Percentiles rank a stretch among this genome's conserved stretches.
These are phyloP conservation scores for Agrocybe pediades DNA, from an alignment of 768 basidiomycete species.

Conservation along the genomic window DNA sequence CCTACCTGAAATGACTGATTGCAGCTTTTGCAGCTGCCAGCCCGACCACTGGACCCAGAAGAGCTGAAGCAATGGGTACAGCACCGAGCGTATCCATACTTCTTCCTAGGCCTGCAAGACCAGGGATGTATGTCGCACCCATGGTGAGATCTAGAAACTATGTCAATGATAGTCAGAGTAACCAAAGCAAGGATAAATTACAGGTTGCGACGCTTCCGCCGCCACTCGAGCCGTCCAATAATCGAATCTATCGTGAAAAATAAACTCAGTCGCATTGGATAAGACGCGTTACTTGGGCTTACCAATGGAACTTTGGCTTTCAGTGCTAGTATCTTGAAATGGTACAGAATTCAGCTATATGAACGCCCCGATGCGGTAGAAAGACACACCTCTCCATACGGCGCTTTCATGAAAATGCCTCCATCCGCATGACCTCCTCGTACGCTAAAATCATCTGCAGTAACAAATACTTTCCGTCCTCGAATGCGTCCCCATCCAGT, in stretches of 20 bases:
- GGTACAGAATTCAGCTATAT: background rate
- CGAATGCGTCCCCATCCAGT: conserved; percentile 37
- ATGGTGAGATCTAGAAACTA: conserved; percentile 31
- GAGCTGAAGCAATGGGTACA: conserved; percentile 38
- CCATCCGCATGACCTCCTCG: conserved; percentile 45
- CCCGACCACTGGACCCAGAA: conserved; percentile 42
- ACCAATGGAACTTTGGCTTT: conserved; percentile 38
- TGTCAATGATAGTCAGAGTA: background rate
- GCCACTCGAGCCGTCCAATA: conserved; percentile 43
- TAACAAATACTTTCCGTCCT: conserved; percentile 37
- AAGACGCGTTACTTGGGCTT: conserved; percentile 1
- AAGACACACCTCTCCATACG: conserved; percentile 37
- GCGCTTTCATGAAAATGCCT: conserved; percentile 38
- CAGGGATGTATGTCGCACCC: conserved; percentile 41
- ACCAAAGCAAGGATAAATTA: conserved; percentile 4
- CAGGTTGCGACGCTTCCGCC: conserved; percentile 43
- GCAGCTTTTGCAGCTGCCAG: conserved; percentile 41
- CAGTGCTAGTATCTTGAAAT: conserved; percentile 30
- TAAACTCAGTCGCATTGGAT: background rate
- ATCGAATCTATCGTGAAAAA: conserved; percentile 30
- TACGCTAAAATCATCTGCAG: conserved; percentile 44
- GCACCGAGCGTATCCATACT: conserved; percentile 40
- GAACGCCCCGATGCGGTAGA: background rate
- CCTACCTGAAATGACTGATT: conserved; percentile 38
- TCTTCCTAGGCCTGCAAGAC: conserved; percentile 32